A percentile compares a stretch with the other conserved stretches of the same genome.
Evolutionary conservation across 1,284 basidiomycete genomes (phyloP).

Genomic region (Rhodotorula glutinis): DNA sequence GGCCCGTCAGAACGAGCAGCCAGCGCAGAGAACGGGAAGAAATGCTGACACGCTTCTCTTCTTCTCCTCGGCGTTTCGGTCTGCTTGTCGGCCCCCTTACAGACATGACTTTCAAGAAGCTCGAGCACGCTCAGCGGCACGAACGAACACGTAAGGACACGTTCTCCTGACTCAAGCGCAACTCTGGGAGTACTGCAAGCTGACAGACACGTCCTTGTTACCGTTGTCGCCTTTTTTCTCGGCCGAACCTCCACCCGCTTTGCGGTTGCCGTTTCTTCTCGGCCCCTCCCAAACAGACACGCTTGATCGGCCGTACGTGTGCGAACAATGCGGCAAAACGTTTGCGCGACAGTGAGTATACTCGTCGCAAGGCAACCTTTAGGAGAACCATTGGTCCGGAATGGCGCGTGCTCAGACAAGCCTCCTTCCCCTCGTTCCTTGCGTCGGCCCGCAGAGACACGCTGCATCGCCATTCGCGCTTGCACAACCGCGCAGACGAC

Average conservation of each 20-base stretch:
- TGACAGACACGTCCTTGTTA: background rate
- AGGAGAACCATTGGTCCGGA: background rate
- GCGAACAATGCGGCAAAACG: conserved; percentile 33
- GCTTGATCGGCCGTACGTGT: conserved; percentile 33
- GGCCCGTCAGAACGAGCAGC: too few relatives aligned
- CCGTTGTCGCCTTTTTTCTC: background rate
- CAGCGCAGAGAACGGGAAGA: background rate
- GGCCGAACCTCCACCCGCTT: background rate
- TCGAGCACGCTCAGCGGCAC: conserved; percentile 39
- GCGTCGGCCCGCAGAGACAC: conserved; percentile 28
- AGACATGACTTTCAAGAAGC: conserved; percentile 33
- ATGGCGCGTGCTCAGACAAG: background rate
- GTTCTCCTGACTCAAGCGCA: too few relatives aligned
- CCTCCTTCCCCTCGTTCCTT: background rate
- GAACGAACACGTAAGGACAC: conserved; percentile 32
- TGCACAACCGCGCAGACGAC: conserved; percentile 33
- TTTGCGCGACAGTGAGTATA: conserved; percentile 38
- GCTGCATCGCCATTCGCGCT: conserved; percentile 35
- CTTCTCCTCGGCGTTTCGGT: background rate
- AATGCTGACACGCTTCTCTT: background rate
- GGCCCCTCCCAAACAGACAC: conserved; percentile 21
- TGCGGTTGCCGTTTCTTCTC: background rate
- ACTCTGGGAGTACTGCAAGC: too few relatives aligned
- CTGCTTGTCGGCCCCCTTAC: background rate
- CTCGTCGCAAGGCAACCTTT: background rate